These are phyloP conservation scores for Clonostachys sp. DNA, from an alignment of 2,329 filamentous ascomycete genomes.

Conservation along the genomic window DNA sequence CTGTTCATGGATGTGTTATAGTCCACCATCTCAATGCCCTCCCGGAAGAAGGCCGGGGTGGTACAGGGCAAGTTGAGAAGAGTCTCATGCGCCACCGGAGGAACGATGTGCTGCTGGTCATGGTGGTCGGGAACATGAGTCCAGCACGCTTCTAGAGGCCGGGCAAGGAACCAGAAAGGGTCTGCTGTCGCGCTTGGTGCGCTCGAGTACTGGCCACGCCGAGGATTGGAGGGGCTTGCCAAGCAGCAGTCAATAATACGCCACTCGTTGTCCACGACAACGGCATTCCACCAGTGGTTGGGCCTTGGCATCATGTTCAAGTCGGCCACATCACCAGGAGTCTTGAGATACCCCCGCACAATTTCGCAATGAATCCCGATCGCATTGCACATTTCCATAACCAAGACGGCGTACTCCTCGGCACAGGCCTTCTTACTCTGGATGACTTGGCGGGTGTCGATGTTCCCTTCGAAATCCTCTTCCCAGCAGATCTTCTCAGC, in stretches of 20 bases:
- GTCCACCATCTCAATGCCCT: conserved; percentile 73
- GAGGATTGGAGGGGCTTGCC: conserved; percentile 85
- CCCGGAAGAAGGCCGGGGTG: conserved; percentile 84
- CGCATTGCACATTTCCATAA: conserved; percentile 89
- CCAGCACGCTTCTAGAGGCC: conserved; percentile 88
- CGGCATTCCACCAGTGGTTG: conserved; percentile 98
- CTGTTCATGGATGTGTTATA: conserved; percentile 86
- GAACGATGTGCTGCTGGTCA: conserved; percentile 88
- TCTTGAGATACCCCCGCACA: conserved; percentile 85
- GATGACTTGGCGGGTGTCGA: conserved; percentile 80
- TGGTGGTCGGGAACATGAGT: conserved; percentile 89
- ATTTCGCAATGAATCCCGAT: conserved; percentile 86
- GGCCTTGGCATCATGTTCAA: conserved; percentile 76
- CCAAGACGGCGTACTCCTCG: conserved; percentile 83
- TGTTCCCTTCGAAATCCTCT: conserved; percentile 81
- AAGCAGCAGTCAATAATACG: conserved; percentile 93
- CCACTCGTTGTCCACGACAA: conserved; percentile 92
- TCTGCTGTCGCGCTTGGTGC: conserved; percentile 68
- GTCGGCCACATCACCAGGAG: conserved; percentile 79
- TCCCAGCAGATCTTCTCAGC: conserved; percentile 95
- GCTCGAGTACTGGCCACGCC: conserved; percentile 71
- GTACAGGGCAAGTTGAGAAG: conserved; percentile 82
- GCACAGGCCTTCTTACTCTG: conserved; percentile 79
- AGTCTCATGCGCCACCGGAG: conserved; percentile 79
- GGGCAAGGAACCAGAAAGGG: conserved; percentile 87